Conservation (phyloP, 2,329 filamentous ascomycete species). For the Metarhizium rileyi region DNA sequence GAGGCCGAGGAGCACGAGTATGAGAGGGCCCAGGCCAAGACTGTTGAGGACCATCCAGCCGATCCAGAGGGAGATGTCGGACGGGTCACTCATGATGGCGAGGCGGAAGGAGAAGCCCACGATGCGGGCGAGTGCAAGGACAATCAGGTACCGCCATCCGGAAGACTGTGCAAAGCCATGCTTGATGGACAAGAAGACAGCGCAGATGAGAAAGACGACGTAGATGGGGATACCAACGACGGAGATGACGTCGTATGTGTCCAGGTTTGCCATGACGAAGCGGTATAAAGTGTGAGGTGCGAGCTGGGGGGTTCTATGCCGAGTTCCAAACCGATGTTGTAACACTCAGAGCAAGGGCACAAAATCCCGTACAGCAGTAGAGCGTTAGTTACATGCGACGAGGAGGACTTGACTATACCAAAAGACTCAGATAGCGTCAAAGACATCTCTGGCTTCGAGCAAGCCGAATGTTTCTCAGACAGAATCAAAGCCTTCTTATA, state of each 20-base stretch:
- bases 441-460: neutral
- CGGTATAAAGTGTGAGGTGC: too few species aligned
- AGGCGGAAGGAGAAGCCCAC: constrained; percentile 38
- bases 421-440: too few species aligned
- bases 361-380: too few species aligned
- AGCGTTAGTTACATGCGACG: too few species aligned
- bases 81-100: constrained; percentile 38
- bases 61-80: constrained; percentile 25
- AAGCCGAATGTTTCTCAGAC: too few species aligned
- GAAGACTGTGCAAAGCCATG: constrained; percentile 46
- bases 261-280: constrained; percentile 12
- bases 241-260: constrained; percentile 21
- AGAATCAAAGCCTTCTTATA: neutral
- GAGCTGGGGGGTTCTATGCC: too few species aligned
- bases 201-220: constrained; percentile 17
- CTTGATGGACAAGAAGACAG: constrained; percentile 32
- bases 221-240: constrained; percentile 23
- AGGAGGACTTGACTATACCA: too few species aligned
- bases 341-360: too few species aligned
- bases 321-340: too few species aligned
- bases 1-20: constrained; percentile 30
- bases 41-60: constrained; percentile 23
- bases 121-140: constrained; percentile 49
- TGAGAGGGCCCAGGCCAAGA: constrained; percentile 32
- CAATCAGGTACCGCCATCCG: constrained; percentile 50